phyloP scores from a whole-genome alignment of 352 stramenopile genomes.

The Aphanomyces euteiches region DNA sequence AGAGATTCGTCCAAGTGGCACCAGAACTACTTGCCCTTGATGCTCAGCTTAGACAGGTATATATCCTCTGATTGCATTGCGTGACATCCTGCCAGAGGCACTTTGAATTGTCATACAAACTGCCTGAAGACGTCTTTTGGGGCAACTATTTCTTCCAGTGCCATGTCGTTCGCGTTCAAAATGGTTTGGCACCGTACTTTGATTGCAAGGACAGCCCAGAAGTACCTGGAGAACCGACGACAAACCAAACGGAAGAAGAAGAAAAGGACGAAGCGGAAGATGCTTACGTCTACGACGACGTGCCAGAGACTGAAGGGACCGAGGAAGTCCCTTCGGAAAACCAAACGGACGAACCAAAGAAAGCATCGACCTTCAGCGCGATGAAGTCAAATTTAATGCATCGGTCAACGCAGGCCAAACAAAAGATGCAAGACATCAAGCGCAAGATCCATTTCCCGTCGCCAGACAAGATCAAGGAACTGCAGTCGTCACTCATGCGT shows the following conservation, averaged over 20 bases:
- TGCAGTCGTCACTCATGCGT: slow-evolving; percentile 4
- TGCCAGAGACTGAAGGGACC: neutral
- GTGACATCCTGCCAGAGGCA: slow-evolving; percentile 18
- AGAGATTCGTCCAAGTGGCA: slow-evolving; percentile 23
- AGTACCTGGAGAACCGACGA: neutral
- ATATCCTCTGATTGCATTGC: neutral
- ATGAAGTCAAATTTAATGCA: slow-evolving; percentile 18
- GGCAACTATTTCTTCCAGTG: slow-evolving; percentile 31
- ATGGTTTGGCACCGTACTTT: slow-evolving; percentile 27
- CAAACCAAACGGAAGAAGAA: slow-evolving; percentile 1
- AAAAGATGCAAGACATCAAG: slow-evolving; percentile 18
- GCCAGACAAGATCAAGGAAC: slow-evolving; percentile 16
- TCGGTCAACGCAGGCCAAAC: slow-evolving; percentile 8
- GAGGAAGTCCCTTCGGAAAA: neutral
- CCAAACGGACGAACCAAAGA: neutral
- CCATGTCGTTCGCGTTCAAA: slow-evolving; percentile 15
- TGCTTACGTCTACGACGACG: neutral
- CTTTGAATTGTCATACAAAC: slow-evolving; percentile 17
- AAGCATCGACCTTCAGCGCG: neutral
- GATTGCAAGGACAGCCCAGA: neutral
- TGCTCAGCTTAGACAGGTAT: slow-evolving; percentile 24
- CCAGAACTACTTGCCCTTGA: slow-evolving; percentile 22
- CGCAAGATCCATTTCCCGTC: slow-evolving; percentile 21
- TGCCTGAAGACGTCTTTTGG: slow-evolving; percentile 29
- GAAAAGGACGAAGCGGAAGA: slow-evolving; percentile 7